Conservation (phyloP, 208 protist species). For the Dictyostelium gargantuum region DNA sequence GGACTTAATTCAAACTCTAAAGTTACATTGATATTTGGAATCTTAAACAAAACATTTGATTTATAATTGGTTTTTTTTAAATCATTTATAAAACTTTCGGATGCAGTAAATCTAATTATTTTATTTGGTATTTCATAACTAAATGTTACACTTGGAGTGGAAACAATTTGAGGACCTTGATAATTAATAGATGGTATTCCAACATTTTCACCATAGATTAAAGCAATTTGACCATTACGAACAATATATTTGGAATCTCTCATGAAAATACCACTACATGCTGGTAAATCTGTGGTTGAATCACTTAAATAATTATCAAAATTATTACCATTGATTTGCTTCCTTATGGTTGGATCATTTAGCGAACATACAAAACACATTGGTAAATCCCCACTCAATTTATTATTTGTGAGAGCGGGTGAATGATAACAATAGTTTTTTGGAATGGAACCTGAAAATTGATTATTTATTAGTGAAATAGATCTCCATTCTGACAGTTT, state of each 20-base stretch:
- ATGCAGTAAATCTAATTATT: neutral
- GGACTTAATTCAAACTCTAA: neutral
- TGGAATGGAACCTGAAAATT: neutral
- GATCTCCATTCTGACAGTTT: fast-evolving
- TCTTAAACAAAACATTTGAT: neutral
- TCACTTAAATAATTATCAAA: neutral
- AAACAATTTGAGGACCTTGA: neutral
- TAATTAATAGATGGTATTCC: neutral
- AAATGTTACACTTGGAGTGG: neutral
- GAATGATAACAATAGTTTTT: neutral
- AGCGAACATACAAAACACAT: neutral
- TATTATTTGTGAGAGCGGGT: neutral
- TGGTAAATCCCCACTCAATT: neutral
- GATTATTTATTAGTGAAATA: neutral
- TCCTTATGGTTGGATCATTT: neutral
- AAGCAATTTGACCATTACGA: neutral
- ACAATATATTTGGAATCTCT: neutral
- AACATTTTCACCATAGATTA: neutral
- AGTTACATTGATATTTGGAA: neutral
- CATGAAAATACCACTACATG: neutral
- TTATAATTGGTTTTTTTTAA: neutral
- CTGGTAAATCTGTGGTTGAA: neutral
- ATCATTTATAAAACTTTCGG: neutral
- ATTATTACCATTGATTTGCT: neutral
- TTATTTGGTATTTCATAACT: neutral